Evolutionary conservation across 2,329 filamentous ascomycete genomes (phyloP).

Genomic region (Talaromyces amestolkiae): DNA sequence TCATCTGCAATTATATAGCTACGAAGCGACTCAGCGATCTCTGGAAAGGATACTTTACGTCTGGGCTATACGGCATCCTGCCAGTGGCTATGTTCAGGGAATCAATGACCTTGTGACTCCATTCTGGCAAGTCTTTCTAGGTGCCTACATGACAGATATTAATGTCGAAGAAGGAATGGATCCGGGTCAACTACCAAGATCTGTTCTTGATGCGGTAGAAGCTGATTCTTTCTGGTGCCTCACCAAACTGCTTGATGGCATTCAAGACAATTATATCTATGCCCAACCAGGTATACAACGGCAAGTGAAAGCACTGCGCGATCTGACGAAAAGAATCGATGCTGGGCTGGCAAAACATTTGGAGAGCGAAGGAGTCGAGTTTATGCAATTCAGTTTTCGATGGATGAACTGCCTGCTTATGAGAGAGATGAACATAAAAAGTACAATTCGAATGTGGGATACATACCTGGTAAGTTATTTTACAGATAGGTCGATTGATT

Average conservation of each 20-base stretch:
- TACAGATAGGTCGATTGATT: neutral
- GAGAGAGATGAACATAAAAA: conserved; percentile 93
- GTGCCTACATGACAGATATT: conserved; percentile 89
- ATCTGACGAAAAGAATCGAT: conserved; percentile 89
- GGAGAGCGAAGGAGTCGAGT: conserved; percentile 87
- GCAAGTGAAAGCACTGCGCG: conserved; percentile 82
- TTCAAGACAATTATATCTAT: conserved; percentile 98
- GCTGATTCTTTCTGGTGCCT: conserved; percentile 98
- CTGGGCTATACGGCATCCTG: conserved; percentile 96
- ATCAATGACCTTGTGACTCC: conserved; percentile 98
- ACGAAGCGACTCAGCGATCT: conserved; percentile 91
- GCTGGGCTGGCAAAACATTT: conserved; percentile 79
- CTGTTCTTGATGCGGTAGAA: conserved; percentile 93
- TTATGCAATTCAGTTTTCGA: conserved; percentile 97
- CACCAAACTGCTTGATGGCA: conserved; percentile 95
- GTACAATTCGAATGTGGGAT: conserved; percentile 99
- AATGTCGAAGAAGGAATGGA: conserved; percentile 96
- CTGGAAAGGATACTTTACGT: conserved; percentile 93
- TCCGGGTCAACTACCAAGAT: conserved; percentile 83
- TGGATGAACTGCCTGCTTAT: conserved; percentile 99
- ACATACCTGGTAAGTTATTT: conserved; percentile 75
- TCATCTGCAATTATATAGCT: conserved; percentile 90
- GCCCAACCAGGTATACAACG: conserved; percentile 95
- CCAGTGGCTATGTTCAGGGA: conserved; percentile 95
- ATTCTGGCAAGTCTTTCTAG: conserved; percentile 96